A percentile compares a stretch with the other conserved stretches of the same genome.
phyloP scores from a whole-genome alignment of 2,329 filamentous ascomycete species.

The Colletotrichum liaoningense region DNA sequence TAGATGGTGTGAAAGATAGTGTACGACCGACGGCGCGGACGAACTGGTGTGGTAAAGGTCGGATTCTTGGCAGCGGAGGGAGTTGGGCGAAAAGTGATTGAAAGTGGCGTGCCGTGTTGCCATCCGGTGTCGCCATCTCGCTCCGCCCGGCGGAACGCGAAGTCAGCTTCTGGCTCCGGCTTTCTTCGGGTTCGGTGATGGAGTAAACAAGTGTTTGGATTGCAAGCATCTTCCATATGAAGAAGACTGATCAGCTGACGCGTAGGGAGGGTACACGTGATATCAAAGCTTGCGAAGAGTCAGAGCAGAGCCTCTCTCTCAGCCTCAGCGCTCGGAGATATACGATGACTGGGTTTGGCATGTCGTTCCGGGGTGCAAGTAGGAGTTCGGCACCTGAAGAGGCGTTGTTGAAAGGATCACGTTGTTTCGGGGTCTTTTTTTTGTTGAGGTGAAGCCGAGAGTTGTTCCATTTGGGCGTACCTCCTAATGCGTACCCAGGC shows the following conservation, averaged over 20 bases:
- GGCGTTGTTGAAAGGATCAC: not conserved
- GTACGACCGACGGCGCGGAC: not conserved
- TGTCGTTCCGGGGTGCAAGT: not conserved
- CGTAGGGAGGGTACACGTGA: slow-evolving; percentile 21
- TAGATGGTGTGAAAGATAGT: not conserved
- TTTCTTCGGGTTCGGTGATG: not conserved
- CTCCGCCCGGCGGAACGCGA: slow-evolving; percentile 31
- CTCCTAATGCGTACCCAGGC: too few relatives aligned
- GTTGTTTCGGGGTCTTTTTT: slow-evolving; percentile 20
- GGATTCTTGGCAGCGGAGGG: slow-evolving; percentile 19
- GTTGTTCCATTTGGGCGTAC: slow-evolving; percentile 7
- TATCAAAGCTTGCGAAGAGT: slow-evolving; percentile 23
- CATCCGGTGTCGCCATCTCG: slow-evolving; percentile 24
- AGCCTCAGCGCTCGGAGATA: not conserved
- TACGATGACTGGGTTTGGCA: not conserved
- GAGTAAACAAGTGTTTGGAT: not conserved
- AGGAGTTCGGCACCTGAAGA: not conserved
- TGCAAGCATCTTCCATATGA: slow-evolving; percentile 1
- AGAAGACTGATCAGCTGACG: slow-evolving; percentile 26
- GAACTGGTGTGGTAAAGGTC: not conserved
- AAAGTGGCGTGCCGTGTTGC: slow-evolving; percentile 26
- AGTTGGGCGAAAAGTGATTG: slow-evolving; percentile 19
- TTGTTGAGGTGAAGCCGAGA: slow-evolving; percentile 22
- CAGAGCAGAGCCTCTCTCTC: not conserved
- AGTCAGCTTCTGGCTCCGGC: not conserved